Conservation (phyloP, 2,329 filamentous ascomycete species). For the Nemania bipapillata region DNA sequence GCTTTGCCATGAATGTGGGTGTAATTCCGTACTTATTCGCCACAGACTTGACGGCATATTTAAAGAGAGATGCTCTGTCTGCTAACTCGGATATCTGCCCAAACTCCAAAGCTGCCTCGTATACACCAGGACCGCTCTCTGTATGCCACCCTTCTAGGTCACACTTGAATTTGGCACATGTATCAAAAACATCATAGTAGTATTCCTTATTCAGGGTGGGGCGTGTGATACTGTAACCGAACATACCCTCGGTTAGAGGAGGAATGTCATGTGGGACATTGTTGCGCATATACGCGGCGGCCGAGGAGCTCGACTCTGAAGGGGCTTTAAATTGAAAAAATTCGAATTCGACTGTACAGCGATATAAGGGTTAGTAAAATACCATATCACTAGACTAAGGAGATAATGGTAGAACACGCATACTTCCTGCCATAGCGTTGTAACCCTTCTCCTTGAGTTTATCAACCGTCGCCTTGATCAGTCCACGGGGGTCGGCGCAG, state of each 20-base stretch:
- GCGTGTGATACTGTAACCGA: conserved; percentile 81
- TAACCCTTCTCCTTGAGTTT: conserved; percentile 71
- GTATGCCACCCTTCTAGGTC: conserved; percentile 86
- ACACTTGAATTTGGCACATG: conserved; percentile 75
- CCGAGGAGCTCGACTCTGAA: conserved; percentile 59
- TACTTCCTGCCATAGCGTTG: conserved; percentile 80
- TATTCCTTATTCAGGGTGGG: conserved; percentile 84
- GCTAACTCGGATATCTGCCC: conserved; percentile 89
- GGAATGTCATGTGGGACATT: conserved; percentile 73
- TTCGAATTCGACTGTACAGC: conserved; percentile 76
- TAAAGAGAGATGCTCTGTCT: conserved; percentile 91
- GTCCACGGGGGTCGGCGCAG: conserved; percentile 75
- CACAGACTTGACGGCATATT: conserved; percentile 90
- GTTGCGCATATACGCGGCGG: conserved; percentile 72
- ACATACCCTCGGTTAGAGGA: conserved; percentile 81
- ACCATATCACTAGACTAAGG: neutral
- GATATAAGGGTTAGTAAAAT: conserved; percentile 19
- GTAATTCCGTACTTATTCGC: conserved; percentile 89
- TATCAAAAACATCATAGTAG: conserved; percentile 80
- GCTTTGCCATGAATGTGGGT: conserved; percentile 99
- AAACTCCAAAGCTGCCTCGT: conserved; percentile 93
- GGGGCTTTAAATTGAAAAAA: conserved; percentile 64
- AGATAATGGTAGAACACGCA: conserved; percentile 43
- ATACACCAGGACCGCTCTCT: conserved; percentile 85
- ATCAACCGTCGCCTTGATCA: conserved; percentile 70